phyloP scores from a whole-genome alignment of 78 protist genomes.

The Dictyostelium firmibasis region DNA sequence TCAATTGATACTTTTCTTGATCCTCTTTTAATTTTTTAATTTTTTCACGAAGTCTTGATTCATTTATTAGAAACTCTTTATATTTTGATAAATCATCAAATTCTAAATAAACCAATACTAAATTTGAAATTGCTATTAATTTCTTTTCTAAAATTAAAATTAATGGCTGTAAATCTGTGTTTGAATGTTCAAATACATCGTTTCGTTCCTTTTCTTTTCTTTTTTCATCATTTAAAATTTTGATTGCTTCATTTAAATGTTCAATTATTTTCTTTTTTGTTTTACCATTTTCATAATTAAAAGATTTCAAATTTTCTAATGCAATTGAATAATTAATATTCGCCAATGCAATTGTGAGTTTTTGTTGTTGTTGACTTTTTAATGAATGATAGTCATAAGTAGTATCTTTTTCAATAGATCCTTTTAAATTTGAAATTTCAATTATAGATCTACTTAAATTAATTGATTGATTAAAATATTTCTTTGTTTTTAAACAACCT shows the following conservation, averaged over 20 bases:
- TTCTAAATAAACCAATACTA: not conserved
- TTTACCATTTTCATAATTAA: not conserved
- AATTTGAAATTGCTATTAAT: not conserved
- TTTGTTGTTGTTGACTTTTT: too few species aligned
- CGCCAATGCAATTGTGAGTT: not conserved
- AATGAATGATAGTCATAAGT: too few species aligned
- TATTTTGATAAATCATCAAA: not conserved
- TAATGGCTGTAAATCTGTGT: too few species aligned
- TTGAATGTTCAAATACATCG: not conserved
- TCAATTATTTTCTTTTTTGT: not conserved
- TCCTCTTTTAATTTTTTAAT: too few species aligned
- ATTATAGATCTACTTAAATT: not conserved
- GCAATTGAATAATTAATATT: not conserved
- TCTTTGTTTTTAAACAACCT: not conserved
- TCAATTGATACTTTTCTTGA: not conserved
- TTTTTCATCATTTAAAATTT: not conserved
- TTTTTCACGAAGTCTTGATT: not conserved
- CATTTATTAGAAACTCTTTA: not conserved
- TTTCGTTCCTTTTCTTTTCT: too few species aligned
- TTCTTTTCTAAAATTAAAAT: not conserved
- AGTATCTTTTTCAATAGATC: too few species aligned
- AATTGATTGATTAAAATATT: not conserved
- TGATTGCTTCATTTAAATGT: not conserved
- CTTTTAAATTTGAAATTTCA: not conserved
- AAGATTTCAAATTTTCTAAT: not conserved